A percentile compares a stretch with the other conserved stretches of the same genome.
phyloP scores from a whole-genome alignment of 1,284 basidiomycete genomes.

The Flammula alnicola region DNA sequence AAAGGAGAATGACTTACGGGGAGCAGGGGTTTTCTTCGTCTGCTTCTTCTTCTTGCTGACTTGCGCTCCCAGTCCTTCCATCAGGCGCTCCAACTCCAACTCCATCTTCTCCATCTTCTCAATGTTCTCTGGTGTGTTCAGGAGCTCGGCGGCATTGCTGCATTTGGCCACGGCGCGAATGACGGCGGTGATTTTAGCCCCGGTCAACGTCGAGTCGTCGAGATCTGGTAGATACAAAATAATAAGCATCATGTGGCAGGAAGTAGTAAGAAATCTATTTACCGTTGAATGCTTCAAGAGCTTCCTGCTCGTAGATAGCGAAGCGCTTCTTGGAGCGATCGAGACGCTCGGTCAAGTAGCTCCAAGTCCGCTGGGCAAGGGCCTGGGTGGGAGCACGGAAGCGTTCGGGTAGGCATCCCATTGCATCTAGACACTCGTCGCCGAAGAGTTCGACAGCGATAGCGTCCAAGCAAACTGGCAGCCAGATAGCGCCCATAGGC shows the following conservation, averaged over 20 bases:
- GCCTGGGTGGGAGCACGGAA: too few species aligned
- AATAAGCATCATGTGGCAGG: background rate
- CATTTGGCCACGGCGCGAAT: constrained; percentile 24
- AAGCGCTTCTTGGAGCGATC: too few species aligned
- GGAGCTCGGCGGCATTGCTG: constrained; percentile 18
- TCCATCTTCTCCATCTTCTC: constrained; percentile 20
- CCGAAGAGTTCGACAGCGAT: too few species aligned
- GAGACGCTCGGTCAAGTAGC: too few species aligned
- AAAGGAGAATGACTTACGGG: constrained; percentile 1
- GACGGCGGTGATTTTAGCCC: constrained; percentile 15
- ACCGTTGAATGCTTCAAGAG: too few species aligned
- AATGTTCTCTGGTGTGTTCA: constrained; percentile 10
- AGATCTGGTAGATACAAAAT: constrained; percentile 17
- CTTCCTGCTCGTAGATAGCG: too few species aligned
- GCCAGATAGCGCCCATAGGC: too few species aligned
- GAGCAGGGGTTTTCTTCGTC: background rate
- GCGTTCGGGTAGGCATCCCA: too few species aligned
- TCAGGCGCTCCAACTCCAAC: constrained; percentile 19
- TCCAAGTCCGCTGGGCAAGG: too few species aligned
- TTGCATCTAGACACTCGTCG: too few species aligned
- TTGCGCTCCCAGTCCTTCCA: constrained; percentile 20
- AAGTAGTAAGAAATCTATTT: background rate
- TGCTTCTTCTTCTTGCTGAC: constrained; percentile 3
- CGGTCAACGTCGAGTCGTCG: constrained; percentile 17
- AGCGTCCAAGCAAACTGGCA: too few species aligned